phyloP scores from a whole-genome alignment of 2,329 filamentous ascomycete species.

The Fusarium redolens region DNA sequence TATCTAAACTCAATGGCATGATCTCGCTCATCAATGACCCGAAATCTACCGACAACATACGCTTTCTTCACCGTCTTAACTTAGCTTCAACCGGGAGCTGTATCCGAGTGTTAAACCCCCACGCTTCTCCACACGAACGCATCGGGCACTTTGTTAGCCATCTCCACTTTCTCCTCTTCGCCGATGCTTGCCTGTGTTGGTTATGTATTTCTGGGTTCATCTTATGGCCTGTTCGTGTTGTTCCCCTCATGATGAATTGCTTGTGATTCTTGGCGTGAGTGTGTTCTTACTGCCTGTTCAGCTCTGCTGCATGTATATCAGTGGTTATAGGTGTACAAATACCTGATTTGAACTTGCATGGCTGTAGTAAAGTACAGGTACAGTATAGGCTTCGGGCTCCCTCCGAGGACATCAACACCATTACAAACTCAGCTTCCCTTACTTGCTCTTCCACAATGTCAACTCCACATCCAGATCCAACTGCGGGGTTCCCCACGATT shows the following conservation, averaged over 20 bases:
- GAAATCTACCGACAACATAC: not conserved
- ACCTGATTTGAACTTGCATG: not conserved
- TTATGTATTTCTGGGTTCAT: not conserved
- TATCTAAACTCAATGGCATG: not conserved
- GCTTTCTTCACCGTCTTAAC: constrained; percentile 8
- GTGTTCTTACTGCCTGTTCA: not conserved
- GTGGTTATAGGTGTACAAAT: not conserved
- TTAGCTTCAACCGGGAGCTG: not conserved
- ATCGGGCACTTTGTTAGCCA: constrained; percentile 6
- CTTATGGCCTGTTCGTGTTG: not conserved
- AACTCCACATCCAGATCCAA: constrained; percentile 4
- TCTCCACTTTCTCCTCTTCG: constrained; percentile 24
- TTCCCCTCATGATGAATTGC: not conserved
- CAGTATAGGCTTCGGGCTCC: not conserved
- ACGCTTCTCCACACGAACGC: constrained; percentile 23
- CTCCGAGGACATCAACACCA: constrained; percentile 1
- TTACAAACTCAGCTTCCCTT: constrained; percentile 23
- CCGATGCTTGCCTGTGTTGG: not conserved
- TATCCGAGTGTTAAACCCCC: constrained; percentile 7
- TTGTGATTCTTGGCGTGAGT: not conserved
- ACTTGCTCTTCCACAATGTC: constrained; percentile 5
- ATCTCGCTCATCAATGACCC: not conserved
- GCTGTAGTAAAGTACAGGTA: not conserved
- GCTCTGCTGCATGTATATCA: not conserved
- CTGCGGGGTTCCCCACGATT: constrained; percentile 37